Evolutionary conservation across 164 flowering plant genomes (phyloP), one percentile per base, ranked within the genome.

Genomic region (Aristolochia californica): DNA sequence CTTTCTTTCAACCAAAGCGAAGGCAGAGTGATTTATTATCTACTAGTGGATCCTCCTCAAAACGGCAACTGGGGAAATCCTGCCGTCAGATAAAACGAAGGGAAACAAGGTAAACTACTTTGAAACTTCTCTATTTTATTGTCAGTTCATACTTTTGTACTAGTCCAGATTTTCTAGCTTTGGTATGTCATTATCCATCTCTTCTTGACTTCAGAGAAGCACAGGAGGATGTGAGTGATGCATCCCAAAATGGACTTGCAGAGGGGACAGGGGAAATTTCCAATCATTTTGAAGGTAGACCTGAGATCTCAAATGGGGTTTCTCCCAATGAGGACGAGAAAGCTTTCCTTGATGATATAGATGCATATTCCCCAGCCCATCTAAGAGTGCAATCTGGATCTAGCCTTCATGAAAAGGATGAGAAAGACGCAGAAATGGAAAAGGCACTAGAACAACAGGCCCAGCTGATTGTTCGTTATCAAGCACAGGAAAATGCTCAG

Each of bases 401-500:
- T 49, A 52, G 54, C 18, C 59, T 38, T 57, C 63, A 68, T 50
- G 70, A 47, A 56, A 58, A 62, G 56, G 58, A 62, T 57, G 53
- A 30, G 54, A 56, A 57, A 62, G 76, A 70, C 34, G 64, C 54
- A 58, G 80, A 74, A 55, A 76, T 84, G 85, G 83, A 86, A 62
- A 76, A 71, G 57, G 95, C 85, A 50, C 54, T 88, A 15, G 78
- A 79, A 58, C 74, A 74, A 51, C 85, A 78, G 53, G 83, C 84
- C 18, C 79, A 80, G 58, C 83, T 86, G 43, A 79, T 91, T 58
- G 83, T 70, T 50, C 74, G 51, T 51, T 79, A 76, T 76, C 83
- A 80, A 76, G 93, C 72, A 27, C 83, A 88, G 76, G 96, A 86
- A 78, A 79, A 77, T 64, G 95, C 93, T 61, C 96, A 91, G 68